Evolutionary conservation across 768 basidiomycete species (phyloP).

Genomic region (Russula abietina): DNA sequence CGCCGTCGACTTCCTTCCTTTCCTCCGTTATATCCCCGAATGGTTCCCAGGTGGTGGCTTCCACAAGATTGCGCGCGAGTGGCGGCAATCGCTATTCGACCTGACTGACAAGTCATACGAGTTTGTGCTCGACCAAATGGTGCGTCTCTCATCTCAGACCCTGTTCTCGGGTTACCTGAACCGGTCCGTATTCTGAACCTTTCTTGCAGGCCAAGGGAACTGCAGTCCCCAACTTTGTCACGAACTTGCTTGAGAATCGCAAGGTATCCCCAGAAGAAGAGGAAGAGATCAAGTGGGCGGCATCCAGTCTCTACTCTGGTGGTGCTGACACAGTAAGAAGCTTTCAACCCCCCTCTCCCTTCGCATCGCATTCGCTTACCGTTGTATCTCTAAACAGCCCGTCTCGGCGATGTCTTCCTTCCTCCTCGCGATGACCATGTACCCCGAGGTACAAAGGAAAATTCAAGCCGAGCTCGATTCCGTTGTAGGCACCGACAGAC

Average conservation of each 20-base stretch:
- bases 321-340: constrained; percentile 26
- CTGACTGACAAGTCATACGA: constrained; percentile 22
- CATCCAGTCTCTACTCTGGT: constrained; percentile 27
- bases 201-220: constrained; percentile 21
- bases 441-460: constrained; percentile 25
- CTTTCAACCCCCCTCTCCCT: not conserved
- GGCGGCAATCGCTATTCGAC: constrained; percentile 22
- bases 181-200: not conserved
- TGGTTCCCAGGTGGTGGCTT: constrained; percentile 28
- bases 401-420: constrained; percentile 28
- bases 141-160: not conserved
- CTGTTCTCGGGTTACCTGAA: not conserved
- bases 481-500: constrained; percentile 24
- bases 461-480: constrained; percentile 28
- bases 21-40: constrained; percentile 26
- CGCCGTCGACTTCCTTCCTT: constrained; percentile 26
- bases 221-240: constrained; percentile 21
- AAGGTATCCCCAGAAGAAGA: constrained; percentile 19
- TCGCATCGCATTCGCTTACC: not conserved
- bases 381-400: constrained; percentile 15
- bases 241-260: constrained; percentile 20
- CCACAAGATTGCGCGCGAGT: constrained; percentile 25
- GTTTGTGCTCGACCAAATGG: constrained; percentile 23
- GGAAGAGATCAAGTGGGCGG: constrained; percentile 27
- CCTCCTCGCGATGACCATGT: constrained; percentile 30